Evolutionary conservation across 345 rosid genomes (phyloP), one percentile per base, ranked within the genome.

Genomic region (Cardiospermum halicacabum): DNA sequence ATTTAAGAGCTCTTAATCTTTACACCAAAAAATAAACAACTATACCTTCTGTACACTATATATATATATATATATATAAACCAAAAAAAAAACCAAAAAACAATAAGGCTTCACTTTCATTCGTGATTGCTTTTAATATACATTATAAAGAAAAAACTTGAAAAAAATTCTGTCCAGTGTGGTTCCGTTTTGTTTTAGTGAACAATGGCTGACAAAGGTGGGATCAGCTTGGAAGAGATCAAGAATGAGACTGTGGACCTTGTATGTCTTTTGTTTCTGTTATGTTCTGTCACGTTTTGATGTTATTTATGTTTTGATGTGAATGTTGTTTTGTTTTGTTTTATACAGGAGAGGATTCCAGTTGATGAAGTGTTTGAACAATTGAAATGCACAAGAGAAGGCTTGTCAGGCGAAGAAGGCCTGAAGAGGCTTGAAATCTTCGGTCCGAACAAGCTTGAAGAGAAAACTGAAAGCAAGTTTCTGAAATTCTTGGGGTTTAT

Each of bases 401-500:
- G 98, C 6, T 66, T 93, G 58, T 69, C 89, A 3, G 60, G 69
- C 3, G 96, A 83, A 53, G 98, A 93, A 81, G 97, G 92, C 7
- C 81, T 78, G 22, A 85, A 81, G 55, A 80, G 98, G 86, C 77
- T 90, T 15, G 74, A 73, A 55, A 70, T 88, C 8, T 93, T 93
- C 74, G 98, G 98, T 36, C 89, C 79, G 58, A 93, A 93, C 84
- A 93, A 93, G 78, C 94, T 93, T 3, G 97, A 93, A 75, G 98
- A 93, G 85, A 93, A 88, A 71, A 78, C 78, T 89, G 96, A 89
- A 58, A 86, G 69, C 75, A 89, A 89, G 79, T 0, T 89, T 56
- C 69, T 86, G 66, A 89, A 85, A 65, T 89, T 89, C 71, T 75
- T 89, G 73, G 91, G 96, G 19, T 89, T 89, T 78, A 89, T 89